These are phyloP conservation scores for Tolypocladium tropicale DNA, from an alignment of 2,329 filamentous ascomycete genomes.

Conservation along the genomic window DNA sequence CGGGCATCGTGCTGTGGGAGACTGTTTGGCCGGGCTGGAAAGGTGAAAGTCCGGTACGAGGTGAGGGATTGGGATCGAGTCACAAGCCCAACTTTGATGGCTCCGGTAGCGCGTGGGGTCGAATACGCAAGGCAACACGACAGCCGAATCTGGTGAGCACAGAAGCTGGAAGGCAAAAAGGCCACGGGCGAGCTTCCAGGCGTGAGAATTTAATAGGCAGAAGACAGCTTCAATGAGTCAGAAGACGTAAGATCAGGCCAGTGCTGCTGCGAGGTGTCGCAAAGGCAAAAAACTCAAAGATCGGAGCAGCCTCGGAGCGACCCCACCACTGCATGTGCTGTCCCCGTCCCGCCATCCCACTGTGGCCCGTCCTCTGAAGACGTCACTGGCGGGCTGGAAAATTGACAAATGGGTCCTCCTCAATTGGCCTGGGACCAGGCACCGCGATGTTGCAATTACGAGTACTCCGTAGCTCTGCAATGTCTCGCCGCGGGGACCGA, in stretches of 20 bases:
- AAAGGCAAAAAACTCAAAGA: conserved; percentile 3
- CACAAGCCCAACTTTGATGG: not conserved
- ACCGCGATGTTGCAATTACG: not conserved
- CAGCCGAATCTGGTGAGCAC: not conserved
- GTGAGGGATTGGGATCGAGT: not conserved
- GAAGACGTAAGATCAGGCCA: not conserved
- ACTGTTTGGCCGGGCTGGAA: not conserved
- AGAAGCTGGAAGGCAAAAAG: not conserved
- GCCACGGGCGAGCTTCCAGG: not conserved
- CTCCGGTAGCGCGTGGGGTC: not conserved
- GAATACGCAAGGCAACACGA: not conserved
- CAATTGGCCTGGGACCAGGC: not conserved
- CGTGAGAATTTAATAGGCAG: not conserved
- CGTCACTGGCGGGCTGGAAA: not conserved
- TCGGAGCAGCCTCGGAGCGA: conserved; percentile 19
- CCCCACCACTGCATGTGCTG: conserved; percentile 8
- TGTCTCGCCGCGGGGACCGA: not conserved
- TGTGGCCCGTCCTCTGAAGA: not conserved
- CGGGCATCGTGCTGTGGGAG: conserved; percentile 24
- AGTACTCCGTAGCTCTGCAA: too few relatives aligned
- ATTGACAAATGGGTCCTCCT: conserved; percentile 1
- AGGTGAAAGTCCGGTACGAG: not conserved
- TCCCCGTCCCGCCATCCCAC: not conserved
- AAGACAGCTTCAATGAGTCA: not conserved
- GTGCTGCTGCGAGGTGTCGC: not conserved